Base-by-base conservation (phyloP, 2,329 filamentous ascomycete species). In the Aureobasidium sp. region DNA sequence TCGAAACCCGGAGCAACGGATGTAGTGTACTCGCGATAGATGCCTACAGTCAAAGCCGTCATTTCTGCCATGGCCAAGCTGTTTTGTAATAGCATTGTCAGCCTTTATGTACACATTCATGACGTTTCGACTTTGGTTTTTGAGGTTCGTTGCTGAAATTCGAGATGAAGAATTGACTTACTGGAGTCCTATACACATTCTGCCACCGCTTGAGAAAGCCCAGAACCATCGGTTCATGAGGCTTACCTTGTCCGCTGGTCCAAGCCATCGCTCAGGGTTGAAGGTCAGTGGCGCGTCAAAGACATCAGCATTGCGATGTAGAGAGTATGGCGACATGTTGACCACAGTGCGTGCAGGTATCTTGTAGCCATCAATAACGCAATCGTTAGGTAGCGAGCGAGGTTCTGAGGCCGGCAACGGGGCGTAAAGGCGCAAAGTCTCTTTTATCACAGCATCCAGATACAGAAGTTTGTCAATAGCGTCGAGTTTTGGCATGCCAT, bases 381-480 rank as follows among this genome's bases (percentile, higher is more conserved):
- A 72, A 37, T 74, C 73, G 0, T 63, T 51, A 0, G 71, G 70
- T 3, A 74, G 68, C 36, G 74, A 76, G 5, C 81, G 74, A 7
- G 81, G 81, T 57, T 83, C 76, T 0, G 76, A 79, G 29, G 78
- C 78, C 0, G 82, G 81, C 8, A 83, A 71, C 0, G 81, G 80
- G 0, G 76, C 74, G 53, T 75, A 72, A 25, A 76, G 61, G 8
- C 75, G 67, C 62, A 76, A 66, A 0, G 72, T 69, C 45, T 77
- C 75, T 59, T 73, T 75, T 59, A 77, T 64, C 13, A 72, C 68
- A 5, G 63, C 63, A 45, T 63, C 34, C 32, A 21, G 72, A 42
- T 71, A 74, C 1, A 73, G 70, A 5, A 72, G 69, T 44, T 69
- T 67, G 39, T 69, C 63, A 2, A 63, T 61, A 2, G 67, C 65